These are phyloP conservation scores for Wickerhamiella cacticola DNA, from an alignment of 805 yeast species.

Conservation along the genomic window DNA sequence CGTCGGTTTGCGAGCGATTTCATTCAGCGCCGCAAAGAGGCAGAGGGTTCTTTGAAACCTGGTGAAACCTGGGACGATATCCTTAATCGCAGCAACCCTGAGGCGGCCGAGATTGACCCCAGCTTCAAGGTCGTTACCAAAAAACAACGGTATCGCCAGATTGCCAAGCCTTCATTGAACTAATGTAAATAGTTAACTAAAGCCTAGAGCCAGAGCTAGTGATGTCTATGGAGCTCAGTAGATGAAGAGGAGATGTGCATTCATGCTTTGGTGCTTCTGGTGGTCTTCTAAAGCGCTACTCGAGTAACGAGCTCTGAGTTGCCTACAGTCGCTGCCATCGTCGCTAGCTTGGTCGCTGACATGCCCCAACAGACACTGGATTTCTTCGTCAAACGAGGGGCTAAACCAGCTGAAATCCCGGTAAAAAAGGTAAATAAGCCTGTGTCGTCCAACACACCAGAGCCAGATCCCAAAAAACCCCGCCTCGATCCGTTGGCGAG, in stretches of 20 bases:
- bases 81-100: conserved; percentile 31
- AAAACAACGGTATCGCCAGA: conserved; percentile 29
- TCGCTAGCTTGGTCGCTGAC: too few species aligned
- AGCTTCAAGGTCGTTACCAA: conserved; percentile 52
- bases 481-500: not conserved
- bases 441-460: not conserved
- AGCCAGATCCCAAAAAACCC: not conserved
- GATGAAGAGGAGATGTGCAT: too few species aligned
- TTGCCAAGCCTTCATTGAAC: conserved; percentile 17
- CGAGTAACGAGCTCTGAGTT: too few species aligned
- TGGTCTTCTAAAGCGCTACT: too few species aligned
- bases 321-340: too few species aligned
- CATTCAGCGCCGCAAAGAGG: conserved; percentile 58
- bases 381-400: conserved; percentile 3
- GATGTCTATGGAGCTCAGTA: too few species aligned
- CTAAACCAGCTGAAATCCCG: not conserved
- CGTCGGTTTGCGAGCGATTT: conserved; percentile 88
- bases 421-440: not conserved
- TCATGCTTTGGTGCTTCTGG: too few species aligned
- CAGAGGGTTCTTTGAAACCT: conserved; percentile 44
- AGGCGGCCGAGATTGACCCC: conserved; percentile 29
- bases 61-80: conserved; percentile 64
- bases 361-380: conserved; percentile 10
- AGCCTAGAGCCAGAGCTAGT: too few species aligned
- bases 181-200: conserved; percentile 7